These are phyloP conservation scores for Lipomyces yarrowii DNA, from an alignment of 1,139 yeast species.

Conservation along the genomic window DNA sequence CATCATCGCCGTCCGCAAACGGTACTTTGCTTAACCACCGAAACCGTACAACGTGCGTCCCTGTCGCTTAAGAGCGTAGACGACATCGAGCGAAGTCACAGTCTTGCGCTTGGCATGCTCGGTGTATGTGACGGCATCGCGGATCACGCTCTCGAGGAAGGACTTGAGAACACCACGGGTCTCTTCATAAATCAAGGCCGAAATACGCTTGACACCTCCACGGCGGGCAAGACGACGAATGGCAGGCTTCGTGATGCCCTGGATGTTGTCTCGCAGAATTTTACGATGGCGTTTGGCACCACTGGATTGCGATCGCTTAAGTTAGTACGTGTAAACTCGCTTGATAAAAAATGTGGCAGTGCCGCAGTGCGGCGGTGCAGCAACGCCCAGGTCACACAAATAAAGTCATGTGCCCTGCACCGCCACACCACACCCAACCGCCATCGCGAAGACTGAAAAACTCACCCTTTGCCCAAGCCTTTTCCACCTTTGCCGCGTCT, in stretches of 20 bases:
- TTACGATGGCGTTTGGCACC: slow-evolving; percentile 99
- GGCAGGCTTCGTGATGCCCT: slow-evolving; percentile 99
- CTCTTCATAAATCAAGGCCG: slow-evolving; percentile 98
- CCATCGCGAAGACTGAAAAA: slow-evolving; percentile 8
- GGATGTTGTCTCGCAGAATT: slow-evolving; percentile 98
- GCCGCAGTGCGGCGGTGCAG: background rate
- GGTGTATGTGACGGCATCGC: slow-evolving; percentile 98
- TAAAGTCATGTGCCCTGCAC: background rate
- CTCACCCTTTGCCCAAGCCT: slow-evolving; percentile 86
- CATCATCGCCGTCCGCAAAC: background rate
- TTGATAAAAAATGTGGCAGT: background rate
- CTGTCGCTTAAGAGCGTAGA: slow-evolving; percentile 99
- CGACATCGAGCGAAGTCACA: slow-evolving; percentile 97
- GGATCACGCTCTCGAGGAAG: slow-evolving; percentile 94
- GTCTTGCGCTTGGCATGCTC: slow-evolving; percentile 99
- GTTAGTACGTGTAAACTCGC: background rate
- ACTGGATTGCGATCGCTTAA: slow-evolving; percentile 36
- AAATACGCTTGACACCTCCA: slow-evolving; percentile 99
- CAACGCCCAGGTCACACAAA: too few relatives aligned
- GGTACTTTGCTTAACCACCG: slow-evolving; percentile 72
- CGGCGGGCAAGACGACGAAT: slow-evolving; percentile 99
- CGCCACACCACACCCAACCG: slow-evolving; percentile 1
- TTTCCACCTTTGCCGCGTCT: slow-evolving; percentile 98
- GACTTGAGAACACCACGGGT: slow-evolving; percentile 96
- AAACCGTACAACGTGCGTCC: slow-evolving; percentile 99